Conservation (phyloP, 2,329 filamentous ascomycete genomes). For the Fusarium haematococcum region DNA sequence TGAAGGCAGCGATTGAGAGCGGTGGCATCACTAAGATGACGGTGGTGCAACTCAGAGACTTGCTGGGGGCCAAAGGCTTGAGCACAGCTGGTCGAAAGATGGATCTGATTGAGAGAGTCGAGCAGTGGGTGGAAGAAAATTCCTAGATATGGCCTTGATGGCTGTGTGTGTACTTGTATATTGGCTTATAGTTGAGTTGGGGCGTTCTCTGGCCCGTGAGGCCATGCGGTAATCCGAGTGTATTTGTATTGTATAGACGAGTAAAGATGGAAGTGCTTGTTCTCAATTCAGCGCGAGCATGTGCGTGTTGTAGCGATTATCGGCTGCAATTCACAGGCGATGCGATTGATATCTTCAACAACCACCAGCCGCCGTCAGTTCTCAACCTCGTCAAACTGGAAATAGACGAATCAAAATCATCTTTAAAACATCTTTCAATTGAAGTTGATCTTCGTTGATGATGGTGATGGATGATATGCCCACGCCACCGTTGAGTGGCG, state of each 20-base stretch:
- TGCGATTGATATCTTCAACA: not conserved
- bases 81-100: constrained; percentile 65
- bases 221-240: not conserved
- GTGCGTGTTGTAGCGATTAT: not conserved
- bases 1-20: constrained; percentile 58
- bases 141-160: constrained; percentile 19
- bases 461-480: not conserved
- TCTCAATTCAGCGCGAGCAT: not conserved
- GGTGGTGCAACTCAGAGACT: constrained; percentile 63
- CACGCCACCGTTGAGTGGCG: constrained; percentile 17
- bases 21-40: constrained; percentile 66
- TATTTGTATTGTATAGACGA: not conserved
- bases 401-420: not conserved
- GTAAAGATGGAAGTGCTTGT: not conserved
- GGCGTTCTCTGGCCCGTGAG: constrained; percentile 16
- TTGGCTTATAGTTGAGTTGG: not conserved
- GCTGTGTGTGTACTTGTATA: constrained; percentile 6
- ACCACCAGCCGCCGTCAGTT: not conserved
- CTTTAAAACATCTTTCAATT: not conserved
- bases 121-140: constrained; percentile 67
- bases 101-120: constrained; percentile 66
- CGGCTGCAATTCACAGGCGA: not conserved
- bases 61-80: constrained; percentile 61
- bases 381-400: not conserved
- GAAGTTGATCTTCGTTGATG: not conserved